phyloP scores from a whole-genome alignment of 306 rosid species.

The Vicia faba region DNA sequence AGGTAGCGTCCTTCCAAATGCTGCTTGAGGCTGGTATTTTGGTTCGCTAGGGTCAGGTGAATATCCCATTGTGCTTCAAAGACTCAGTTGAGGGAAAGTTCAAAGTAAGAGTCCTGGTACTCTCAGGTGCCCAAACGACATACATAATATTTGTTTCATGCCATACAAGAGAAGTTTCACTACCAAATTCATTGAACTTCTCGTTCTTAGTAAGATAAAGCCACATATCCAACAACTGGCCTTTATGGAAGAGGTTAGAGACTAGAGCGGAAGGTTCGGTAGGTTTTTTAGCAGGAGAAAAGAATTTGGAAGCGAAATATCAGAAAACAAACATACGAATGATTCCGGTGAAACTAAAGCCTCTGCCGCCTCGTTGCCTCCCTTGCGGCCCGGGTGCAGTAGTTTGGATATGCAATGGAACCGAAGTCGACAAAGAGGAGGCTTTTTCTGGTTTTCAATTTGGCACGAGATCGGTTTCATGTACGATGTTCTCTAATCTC shows the following conservation, averaged over 20 bases:
- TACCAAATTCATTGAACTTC: constrained; percentile 74
- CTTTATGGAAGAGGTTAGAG: constrained; percentile 74
- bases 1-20: constrained; percentile 76
- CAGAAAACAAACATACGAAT: constrained; percentile 92
- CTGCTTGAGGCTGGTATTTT: constrained; percentile 72
- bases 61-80: constrained; percentile 74
- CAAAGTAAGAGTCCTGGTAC: too few relatives aligned
- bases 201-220: constrained; percentile 74
- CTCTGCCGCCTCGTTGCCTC: constrained; percentile 54
- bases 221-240: constrained; percentile 93
- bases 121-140: constrained; percentile 75
- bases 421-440: too few relatives aligned
- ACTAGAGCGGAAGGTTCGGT: constrained; percentile 63
- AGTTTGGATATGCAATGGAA: too few relatives aligned
- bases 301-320: constrained; percentile 97
- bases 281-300: constrained; percentile 73
- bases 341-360: constrained; percentile 72
- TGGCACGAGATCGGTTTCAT: too few relatives aligned
- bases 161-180: constrained; percentile 81
- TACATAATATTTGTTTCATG: constrained; percentile 85
- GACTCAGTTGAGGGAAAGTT: constrained; percentile 76
- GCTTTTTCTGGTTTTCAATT: too few relatives aligned
- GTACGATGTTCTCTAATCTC: too few relatives aligned
- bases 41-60: constrained; percentile 91
- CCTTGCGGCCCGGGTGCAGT: constrained; percentile 41